Base-by-base conservation (phyloP, 1,284 basidiomycete species). In the Cryptococcus amylolentus region DNA sequence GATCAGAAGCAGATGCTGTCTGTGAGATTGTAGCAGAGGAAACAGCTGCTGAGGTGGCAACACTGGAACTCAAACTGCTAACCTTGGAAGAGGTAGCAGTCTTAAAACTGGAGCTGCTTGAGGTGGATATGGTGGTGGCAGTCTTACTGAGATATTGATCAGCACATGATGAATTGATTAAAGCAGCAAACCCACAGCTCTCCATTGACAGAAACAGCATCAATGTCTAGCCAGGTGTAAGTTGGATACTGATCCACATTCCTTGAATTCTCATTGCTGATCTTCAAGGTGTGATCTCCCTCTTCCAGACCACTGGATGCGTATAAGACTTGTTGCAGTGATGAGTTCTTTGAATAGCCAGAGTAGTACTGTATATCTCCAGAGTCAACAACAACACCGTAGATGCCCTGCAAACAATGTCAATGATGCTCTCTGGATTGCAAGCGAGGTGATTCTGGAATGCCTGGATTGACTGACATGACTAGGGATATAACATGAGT, bases 191-290 rank as follows among this genome's bases (percentile, higher is more conserved):
- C 69, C 48, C 46, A 71, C 69, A 68, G 40, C 20, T 49, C 56
- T 5, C 69, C 69, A 6, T 56, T 66, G 8, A 71, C 50, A 20
- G 60, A 60, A 3, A 67, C 59, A 18, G 61, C 58, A 48, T 71
- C 69, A 12, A 71, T 54, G 53, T 71, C 69, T 7, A 71, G 23
- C 54, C 56, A 70, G 4, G 65, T 54, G 43, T 66, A 65, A 13
- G 52, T 48, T 2, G 67, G 63, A 46, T 65, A 65, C 43, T 67
- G 51, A 12, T 50, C 59, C 9, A 53, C 55, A 53, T 71, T 68
- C 49, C 62, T 54, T 1, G 55, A 54, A 51, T 67, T 63, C 51
- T 68, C 68, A 55, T 71, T 71, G n/a, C 51, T 54, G n/a, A 71
- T 48, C 45, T 60, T 64, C 23, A 71, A 39, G 5, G 46, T 52